Conservation (phyloP, 768 basidiomycete species). For the Fistulinella prunicolor region DNA sequence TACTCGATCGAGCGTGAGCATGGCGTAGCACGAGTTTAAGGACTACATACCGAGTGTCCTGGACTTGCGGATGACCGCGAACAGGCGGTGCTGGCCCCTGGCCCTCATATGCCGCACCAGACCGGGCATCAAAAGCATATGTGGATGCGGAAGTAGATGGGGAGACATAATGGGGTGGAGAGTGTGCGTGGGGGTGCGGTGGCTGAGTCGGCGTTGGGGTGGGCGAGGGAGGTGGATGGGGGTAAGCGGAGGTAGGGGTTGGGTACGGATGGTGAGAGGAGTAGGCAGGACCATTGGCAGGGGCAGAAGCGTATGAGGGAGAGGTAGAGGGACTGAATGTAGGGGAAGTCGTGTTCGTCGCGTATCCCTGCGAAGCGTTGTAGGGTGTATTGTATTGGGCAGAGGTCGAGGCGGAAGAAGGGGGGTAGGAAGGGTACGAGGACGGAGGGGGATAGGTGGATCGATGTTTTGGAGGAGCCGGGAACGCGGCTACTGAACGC, state of each 20-base stretch:
- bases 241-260: constrained; percentile 29
- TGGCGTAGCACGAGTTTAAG: background rate
- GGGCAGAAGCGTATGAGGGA: constrained; percentile 13
- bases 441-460: constrained; percentile 20
- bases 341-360: constrained; percentile 22
- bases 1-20: constrained; percentile 14
- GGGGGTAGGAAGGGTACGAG: constrained; percentile 16
- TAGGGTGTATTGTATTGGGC: constrained; percentile 18
- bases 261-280: constrained; percentile 18
- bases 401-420: constrained; percentile 19
- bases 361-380: constrained; percentile 19
- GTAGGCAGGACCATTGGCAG: constrained; percentile 14
- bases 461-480: constrained; percentile 20
- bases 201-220: constrained; percentile 31
- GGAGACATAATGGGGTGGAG: constrained; percentile 22
- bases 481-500: constrained; percentile 12
- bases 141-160: constrained; percentile 18
- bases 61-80: constrained; percentile 19
- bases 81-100: constrained; percentile 13
- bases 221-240: constrained; percentile 28
- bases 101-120: constrained; percentile 15
- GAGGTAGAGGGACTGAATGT: constrained; percentile 23
- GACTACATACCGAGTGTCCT: constrained; percentile 24
- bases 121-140: constrained; percentile 23
- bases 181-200: constrained; percentile 16